Base-by-base conservation (phyloP, 768 basidiomycete species). In the Boletus reticuloceps region DNA sequence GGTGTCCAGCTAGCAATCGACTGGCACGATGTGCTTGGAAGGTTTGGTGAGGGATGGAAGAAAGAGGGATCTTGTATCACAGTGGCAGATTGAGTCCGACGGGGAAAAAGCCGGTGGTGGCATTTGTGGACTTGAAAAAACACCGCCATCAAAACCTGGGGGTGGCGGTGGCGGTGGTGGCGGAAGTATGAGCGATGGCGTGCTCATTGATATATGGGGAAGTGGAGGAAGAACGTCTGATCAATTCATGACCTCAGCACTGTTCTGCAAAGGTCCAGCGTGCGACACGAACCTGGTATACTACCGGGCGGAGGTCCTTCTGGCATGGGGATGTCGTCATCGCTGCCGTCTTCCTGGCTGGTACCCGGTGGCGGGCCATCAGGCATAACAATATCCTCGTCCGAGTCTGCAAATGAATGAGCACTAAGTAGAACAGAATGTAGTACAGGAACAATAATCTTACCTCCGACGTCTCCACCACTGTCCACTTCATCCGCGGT, bases 271-370 rank as follows among this genome's bases (percentile, higher is more conserved):
- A 32, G 2, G 27, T 27, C 16, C 8, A 41, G n/a, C 1, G n/a
- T 36, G 22, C 6, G 37, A 52, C 22, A 65, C 65, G 46, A 47
- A 72, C 65, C 27, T 56, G 53, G 41, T 27, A 56, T 13, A 41
- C 13, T 34, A 31, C 72, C 72, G 4, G 83, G 82, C 41, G 89
- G 89, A 38, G 87, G 89, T 3, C 87, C 93, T 50, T 86, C 88
- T 13, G 94, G 94, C 86, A 96, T 89, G 13, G 82, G 83, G 40
- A 96, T 94, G 56, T 93, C 93, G 59, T 94, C 91, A 54, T 91
- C 92, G 48, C 81, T 83, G 38, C 78, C 78, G 2, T 79, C 77
- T 29, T 72, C 70, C n/a, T 44, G 29, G 22, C 54, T 47, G 36
- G 42, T 63, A 54, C 77, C 79, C 5, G 86, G 85, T 31, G 86